Base-by-base conservation (phyloP, 2,329 filamentous ascomycete genomes). In the Fusarium sp. region DNA sequence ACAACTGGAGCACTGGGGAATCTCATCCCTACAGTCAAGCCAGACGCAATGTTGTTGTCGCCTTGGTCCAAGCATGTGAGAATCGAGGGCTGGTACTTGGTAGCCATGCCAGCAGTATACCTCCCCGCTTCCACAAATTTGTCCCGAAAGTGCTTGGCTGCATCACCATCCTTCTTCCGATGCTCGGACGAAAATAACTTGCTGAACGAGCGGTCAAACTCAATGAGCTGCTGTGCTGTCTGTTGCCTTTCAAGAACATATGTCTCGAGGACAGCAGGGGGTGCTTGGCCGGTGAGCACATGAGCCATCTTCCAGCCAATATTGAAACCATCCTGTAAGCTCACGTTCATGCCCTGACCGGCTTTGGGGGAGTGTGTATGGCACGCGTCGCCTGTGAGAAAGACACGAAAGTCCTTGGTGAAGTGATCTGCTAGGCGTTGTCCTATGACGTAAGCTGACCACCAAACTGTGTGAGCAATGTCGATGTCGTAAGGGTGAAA, bases 341-440 rank as follows among this genome's bases (percentile, higher is more conserved):
- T 87, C 5, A 91, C 87, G 66, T 93, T 93, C 90, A 92, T 92
- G 11, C 91, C 90, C 75, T 92, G 89, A 2, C 89, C 89, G 2
- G 88, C 89, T 73, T 91, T 91, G 8, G 89, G 89, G 1, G 66
- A 67, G 8, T 11, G 84, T 82, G 75, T 86, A 81, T 73, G 71
- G 85, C 90, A 77, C 89, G 90, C 71, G 28, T 70, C 91, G 4
- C 91, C 91, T 0, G 89, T 89, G 5, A 93, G 80, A 72, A 94
- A 93, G 11, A 94, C 82, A 6, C 89, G 84, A 24, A 86, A 83
- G 15, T 81, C 78, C 9, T 82, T 82, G 0, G 91, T 85, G 8
- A 75, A 74, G 3, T 58, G 63, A 0, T 74, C 66, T 0, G 68
- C 61, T 2, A 73, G 50, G 1, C 91, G 83, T 73, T 92, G 90